Evolutionary conservation across 2,329 filamentous ascomycete species (phyloP).

Genomic region (Chaetomium strumarium): DNA sequence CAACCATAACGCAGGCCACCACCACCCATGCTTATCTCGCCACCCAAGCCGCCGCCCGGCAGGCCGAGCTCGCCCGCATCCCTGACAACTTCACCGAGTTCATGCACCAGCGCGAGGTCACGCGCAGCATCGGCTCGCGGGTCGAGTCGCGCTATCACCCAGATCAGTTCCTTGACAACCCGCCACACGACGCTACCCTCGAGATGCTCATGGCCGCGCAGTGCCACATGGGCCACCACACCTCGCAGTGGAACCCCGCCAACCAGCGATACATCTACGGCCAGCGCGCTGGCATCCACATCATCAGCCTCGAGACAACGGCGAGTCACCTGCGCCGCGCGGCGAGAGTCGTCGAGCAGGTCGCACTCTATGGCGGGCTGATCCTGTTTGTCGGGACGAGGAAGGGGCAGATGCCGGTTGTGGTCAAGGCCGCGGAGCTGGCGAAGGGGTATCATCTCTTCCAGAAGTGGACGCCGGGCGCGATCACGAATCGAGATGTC

Average conservation of each 20-base stretch:
- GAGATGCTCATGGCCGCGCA: slow-evolving; percentile 86
- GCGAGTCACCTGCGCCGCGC: slow-evolving; percentile 87
- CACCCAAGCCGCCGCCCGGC: slow-evolving; percentile 23
- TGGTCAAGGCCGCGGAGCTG: slow-evolving; percentile 74
- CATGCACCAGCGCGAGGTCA: slow-evolving; percentile 39
- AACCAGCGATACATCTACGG: slow-evolving; percentile 95
- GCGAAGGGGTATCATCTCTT: slow-evolving; percentile 82
- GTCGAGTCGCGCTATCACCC: slow-evolving; percentile 57
- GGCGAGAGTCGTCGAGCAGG: slow-evolving; percentile 84
- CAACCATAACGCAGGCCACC: background rate
- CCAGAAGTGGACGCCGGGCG: slow-evolving; percentile 85
- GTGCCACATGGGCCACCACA: slow-evolving; percentile 84
- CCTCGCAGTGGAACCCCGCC: slow-evolving; percentile 86
- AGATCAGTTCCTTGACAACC: slow-evolving; percentile 60
- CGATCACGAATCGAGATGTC: slow-evolving; percentile 87
- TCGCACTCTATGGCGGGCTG: slow-evolving; percentile 73
- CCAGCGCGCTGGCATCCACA: slow-evolving; percentile 79
- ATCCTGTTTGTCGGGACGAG: slow-evolving; percentile 89
- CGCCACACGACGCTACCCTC: slow-evolving; percentile 79
- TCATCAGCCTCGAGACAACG: slow-evolving; percentile 86
- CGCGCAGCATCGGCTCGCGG: slow-evolving; percentile 43
- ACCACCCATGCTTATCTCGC: slow-evolving; percentile 9
- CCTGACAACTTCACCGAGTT: slow-evolving; percentile 34
- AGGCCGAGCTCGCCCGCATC: slow-evolving; percentile 23
- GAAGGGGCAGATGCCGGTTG: slow-evolving; percentile 70